These are phyloP conservation scores for Starmerella davenportii DNA, from an alignment of 805 yeast genomes.

Conservation along the genomic window DNA sequence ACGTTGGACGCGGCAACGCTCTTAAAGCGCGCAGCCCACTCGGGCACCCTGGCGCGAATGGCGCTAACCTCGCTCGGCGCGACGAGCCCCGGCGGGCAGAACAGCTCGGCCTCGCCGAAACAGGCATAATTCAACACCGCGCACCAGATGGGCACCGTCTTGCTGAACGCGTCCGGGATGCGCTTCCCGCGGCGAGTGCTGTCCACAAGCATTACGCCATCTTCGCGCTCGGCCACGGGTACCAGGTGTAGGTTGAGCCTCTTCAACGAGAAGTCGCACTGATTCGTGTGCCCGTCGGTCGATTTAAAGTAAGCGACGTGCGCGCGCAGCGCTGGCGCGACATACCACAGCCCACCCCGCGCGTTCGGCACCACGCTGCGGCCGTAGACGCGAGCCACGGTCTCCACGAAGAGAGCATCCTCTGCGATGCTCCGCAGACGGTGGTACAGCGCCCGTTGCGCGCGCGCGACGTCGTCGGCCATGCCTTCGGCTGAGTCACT, in stretches of 20 bases:
- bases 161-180: constrained; percentile 73
- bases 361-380: constrained; percentile 43
- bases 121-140: constrained; percentile 48
- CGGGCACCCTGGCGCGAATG: constrained; percentile 32
- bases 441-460: constrained; percentile 11
- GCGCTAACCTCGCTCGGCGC: constrained; percentile 38
- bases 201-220: constrained; percentile 47
- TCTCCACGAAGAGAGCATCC: constrained; percentile 37
- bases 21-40: constrained; percentile 30
- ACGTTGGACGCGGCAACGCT: constrained; percentile 25
- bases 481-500: too few relatives aligned
- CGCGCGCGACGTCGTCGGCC: neutral
- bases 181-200: constrained; percentile 72
- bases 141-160: constrained; percentile 86
- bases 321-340: constrained; percentile 27
- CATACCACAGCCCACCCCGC: constrained; percentile 79
- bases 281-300: constrained; percentile 73
- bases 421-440: constrained; percentile 53
- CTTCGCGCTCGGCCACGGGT: constrained; percentile 26
- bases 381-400: constrained; percentile 24
- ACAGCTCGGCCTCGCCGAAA: constrained; percentile 27
- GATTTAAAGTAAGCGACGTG: constrained; percentile 59
- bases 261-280: constrained; percentile 63
- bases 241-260: constrained; percentile 60
- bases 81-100: constrained; percentile 36